A percentile compares a stretch with the other conserved stretches of the same genome.
These are phyloP conservation scores for Globisporangium sylvaticum DNA, from an alignment of 352 stramenopile species.

Conservation along the genomic window DNA sequence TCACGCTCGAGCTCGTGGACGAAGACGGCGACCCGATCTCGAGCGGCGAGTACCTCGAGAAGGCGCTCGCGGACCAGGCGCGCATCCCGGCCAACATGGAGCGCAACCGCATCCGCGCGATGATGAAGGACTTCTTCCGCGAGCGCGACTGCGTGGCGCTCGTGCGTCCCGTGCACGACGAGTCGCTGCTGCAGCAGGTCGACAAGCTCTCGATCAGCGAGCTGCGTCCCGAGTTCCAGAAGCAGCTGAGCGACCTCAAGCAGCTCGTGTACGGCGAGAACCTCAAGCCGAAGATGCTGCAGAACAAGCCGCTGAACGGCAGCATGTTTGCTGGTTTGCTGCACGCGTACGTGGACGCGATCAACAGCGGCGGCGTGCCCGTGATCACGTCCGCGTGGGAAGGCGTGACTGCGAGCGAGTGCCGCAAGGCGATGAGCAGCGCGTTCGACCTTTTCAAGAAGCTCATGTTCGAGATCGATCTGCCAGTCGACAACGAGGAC, in stretches of 20 bases:
- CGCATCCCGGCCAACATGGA: slow-evolving; percentile 68
- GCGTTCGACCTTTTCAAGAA: slow-evolving; percentile 68
- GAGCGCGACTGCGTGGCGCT: slow-evolving; percentile 78
- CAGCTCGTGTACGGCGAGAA: slow-evolving; percentile 66
- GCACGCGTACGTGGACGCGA: slow-evolving; percentile 80
- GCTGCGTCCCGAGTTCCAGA: slow-evolving; percentile 73
- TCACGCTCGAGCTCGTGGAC: slow-evolving; percentile 82
- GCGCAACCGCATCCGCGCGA: slow-evolving; percentile 71
- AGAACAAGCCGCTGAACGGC: slow-evolving; percentile 74
- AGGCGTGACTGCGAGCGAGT: slow-evolving; percentile 76
- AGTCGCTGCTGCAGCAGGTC: slow-evolving; percentile 72
- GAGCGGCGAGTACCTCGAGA: slow-evolving; percentile 79
- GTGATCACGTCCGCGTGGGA: slow-evolving; percentile 88
- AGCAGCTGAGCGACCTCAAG: slow-evolving; percentile 62
- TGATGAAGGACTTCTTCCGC: slow-evolving; percentile 86
- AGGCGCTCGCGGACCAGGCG: slow-evolving; percentile 64
- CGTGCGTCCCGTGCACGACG: slow-evolving; percentile 78
- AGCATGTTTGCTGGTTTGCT: slow-evolving; percentile 83
- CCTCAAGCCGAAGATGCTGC: slow-evolving; percentile 78
- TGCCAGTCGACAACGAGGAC: slow-evolving; percentile 72
- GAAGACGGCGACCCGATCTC: slow-evolving; percentile 81
- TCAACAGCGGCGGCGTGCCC: slow-evolving; percentile 85
- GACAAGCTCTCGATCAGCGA: slow-evolving; percentile 61
- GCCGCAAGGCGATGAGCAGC: slow-evolving; percentile 62
- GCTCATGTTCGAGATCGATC: slow-evolving; percentile 44